phyloP scores from a whole-genome alignment of 2,329 filamentous ascomycete species.

The Fusarium sp. region DNA sequence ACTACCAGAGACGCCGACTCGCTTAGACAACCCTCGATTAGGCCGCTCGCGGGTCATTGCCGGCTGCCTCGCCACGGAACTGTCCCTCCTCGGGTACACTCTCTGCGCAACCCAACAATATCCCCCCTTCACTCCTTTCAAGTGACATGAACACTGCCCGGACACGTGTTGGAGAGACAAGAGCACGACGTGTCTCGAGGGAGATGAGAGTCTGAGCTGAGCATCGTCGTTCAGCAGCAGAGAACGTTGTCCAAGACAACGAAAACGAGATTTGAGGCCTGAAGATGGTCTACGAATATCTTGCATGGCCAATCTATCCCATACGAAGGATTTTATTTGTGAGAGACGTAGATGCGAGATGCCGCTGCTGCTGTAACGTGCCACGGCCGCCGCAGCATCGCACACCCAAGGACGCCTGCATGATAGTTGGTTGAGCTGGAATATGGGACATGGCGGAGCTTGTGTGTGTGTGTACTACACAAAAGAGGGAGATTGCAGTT shows the following conservation, averaged over 20 bases:
- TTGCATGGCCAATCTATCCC: slow-evolving; percentile 26
- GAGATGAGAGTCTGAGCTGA: slow-evolving; percentile 11
- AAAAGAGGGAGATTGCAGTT: background rate
- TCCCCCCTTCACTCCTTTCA: background rate
- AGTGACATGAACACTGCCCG: slow-evolving; percentile 17
- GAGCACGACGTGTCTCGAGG: slow-evolving; percentile 18
- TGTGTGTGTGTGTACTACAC: background rate
- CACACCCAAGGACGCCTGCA: slow-evolving; percentile 13
- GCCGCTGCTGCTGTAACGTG: slow-evolving; percentile 39
- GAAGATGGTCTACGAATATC: background rate
- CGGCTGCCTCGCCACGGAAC: slow-evolving; percentile 26
- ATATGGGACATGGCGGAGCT: slow-evolving; percentile 7
- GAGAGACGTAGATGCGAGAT: slow-evolving; percentile 35
- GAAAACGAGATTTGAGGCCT: background rate
- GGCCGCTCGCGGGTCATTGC: background rate
- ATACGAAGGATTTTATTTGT: background rate
- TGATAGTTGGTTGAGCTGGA: background rate
- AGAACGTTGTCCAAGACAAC: background rate
- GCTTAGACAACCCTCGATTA: slow-evolving; percentile 38
- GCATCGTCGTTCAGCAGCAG: background rate
- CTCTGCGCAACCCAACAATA: slow-evolving; percentile 28
- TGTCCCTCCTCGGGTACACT: slow-evolving; percentile 30
- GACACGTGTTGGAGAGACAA: slow-evolving; percentile 37
- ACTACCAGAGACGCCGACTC: slow-evolving; percentile 31
- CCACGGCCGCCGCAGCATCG: slow-evolving; percentile 22